Conservation (phyloP, 169 alveolate genomes). For the Eimeria tenella region DNA sequence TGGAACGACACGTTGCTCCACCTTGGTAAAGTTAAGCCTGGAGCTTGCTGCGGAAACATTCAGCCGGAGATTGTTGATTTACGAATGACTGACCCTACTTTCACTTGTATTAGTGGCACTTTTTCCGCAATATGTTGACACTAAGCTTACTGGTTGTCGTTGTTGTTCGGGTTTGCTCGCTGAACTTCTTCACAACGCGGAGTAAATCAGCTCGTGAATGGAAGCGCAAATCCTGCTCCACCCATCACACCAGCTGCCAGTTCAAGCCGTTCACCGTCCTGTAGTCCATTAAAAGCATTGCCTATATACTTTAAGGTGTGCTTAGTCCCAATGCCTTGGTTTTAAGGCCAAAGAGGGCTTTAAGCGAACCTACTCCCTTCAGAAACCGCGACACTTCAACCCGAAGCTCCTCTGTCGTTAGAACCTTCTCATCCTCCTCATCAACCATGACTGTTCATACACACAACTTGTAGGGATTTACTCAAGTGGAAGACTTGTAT, state of each 20-base stretch:
- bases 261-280: neutral
- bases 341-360: neutral
- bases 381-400: conserved; percentile 71
- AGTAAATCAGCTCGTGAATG: conserved; percentile 69
- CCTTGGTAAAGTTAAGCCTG: conserved; percentile 65
- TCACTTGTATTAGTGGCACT: too few relatives aligned
- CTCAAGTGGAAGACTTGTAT: too few relatives aligned
- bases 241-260: neutral
- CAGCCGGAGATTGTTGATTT: too few relatives aligned
- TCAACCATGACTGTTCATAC: conserved; percentile 64
- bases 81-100: too few relatives aligned
- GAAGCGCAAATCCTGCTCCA: conserved; percentile 66
- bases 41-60: conserved; percentile 47
- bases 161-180: conserved; percentile 66
- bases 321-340: neutral
- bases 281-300: neutral
- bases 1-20: conserved; percentile 73
- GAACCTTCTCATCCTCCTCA: conserved; percentile 65
- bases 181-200: conserved; percentile 70
- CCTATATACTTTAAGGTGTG: neutral
- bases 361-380: conserved; percentile 41
- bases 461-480: neutral
- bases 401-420: conserved; percentile 66
- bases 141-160: conserved; percentile 65
- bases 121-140: neutral